Evolutionary conservation across 768 basidiomycete species (phyloP).

Genomic region (Suillus subalutaceus): DNA sequence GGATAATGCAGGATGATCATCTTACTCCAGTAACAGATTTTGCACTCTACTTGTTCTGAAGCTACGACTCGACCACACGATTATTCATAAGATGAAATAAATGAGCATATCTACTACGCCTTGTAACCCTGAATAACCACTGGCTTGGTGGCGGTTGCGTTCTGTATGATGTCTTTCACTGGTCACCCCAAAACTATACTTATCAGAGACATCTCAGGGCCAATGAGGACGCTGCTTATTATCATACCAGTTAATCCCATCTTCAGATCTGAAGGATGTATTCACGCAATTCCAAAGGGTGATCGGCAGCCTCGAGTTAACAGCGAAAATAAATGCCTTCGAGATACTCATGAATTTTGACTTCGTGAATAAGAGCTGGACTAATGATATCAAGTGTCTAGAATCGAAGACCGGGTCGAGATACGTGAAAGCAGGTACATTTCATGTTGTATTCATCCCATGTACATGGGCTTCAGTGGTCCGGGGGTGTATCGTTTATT

Average conservation of each 20-base stretch:
- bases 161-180: too few species aligned
- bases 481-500: background rate
- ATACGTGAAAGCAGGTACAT: too few species aligned
- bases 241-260: slow-evolving; percentile 10
- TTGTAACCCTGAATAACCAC: background rate
- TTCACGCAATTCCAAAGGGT: slow-evolving; percentile 27
- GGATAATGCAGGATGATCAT: too few species aligned
- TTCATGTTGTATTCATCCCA: too few species aligned
- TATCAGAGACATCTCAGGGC: too few species aligned
- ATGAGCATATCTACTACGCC: background rate
- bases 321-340: background rate
- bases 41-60: too few species aligned
- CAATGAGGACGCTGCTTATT: too few species aligned
- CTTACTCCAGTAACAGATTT: too few species aligned
- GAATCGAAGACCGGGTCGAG: slow-evolving; percentile 15
- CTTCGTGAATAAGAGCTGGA: slow-evolving; percentile 30
- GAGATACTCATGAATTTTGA: slow-evolving; percentile 21
- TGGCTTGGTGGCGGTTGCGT: background rate
- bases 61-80: background rate
- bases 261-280: slow-evolving; percentile 18
- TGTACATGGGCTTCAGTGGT: too few species aligned
- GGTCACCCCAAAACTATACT: too few species aligned
- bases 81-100: background rate
- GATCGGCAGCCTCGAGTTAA: slow-evolving; percentile 23
- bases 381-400: slow-evolving; percentile 32